Evolutionary conservation across 1,284 basidiomycete genomes (phyloP).

Genomic region (Cutaneotrichosporon mucoides): DNA sequence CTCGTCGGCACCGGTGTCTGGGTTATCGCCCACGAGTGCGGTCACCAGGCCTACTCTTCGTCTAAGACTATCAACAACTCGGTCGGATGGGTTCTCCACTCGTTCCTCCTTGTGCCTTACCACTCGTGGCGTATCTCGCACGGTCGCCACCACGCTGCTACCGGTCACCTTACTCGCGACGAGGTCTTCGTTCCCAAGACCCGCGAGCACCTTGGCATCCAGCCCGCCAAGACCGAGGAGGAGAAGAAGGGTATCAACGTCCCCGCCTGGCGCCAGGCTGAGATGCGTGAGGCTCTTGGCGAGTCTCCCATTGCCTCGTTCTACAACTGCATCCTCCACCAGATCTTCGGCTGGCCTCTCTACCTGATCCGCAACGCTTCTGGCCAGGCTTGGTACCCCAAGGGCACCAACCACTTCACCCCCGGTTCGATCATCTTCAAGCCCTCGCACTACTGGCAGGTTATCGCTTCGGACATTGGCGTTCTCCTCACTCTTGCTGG

Average conservation of each 20-base stretch:
- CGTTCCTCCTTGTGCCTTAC: conserved; percentile 89
- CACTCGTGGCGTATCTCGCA: conserved; percentile 98
- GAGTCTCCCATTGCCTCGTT: conserved; percentile 82
- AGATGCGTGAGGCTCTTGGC: conserved; percentile 80
- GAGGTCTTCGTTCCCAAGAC: conserved; percentile 95
- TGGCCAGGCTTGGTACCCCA: conserved; percentile 81
- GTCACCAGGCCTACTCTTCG: conserved; percentile 96
- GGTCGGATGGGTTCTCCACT: conserved; percentile 93
- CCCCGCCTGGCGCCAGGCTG: conserved; percentile 66
- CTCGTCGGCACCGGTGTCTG: conserved; percentile 89
- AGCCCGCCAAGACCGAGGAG: conserved; percentile 59
- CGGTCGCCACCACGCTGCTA: conserved; percentile 93
- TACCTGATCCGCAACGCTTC: conserved; percentile 84
- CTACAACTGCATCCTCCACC: conserved; percentile 64
- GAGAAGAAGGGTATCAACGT: conserved; percentile 61
- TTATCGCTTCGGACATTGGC: conserved; percentile 82
- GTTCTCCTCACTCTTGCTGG: conserved; percentile 66
- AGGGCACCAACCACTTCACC: conserved; percentile 74
- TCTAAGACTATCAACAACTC: conserved; percentile 90
- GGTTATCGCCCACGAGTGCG: conserved; percentile 78
- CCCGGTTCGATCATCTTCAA: conserved; percentile 79
- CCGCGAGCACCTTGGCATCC: conserved; percentile 66
- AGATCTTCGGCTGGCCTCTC: conserved; percentile 77
- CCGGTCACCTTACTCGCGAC: conserved; percentile 90
- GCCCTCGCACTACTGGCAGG: conserved; percentile 71